Conservation (phyloP, 129 eudicot species). For the Mikania micrantha region DNA sequence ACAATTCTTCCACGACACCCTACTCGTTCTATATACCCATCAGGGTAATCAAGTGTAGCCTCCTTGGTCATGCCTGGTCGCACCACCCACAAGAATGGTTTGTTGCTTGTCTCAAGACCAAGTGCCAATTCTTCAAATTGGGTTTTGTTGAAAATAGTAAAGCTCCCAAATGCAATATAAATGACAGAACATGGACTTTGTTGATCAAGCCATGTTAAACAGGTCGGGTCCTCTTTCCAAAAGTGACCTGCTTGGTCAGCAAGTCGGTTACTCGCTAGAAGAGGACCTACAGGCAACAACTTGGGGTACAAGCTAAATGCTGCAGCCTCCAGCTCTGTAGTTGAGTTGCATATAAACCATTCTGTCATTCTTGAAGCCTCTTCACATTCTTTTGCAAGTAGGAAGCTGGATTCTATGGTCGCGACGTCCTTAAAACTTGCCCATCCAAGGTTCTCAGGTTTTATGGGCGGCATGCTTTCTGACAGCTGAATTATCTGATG, state of each 20-base stretch:
- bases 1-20: conserved; percentile 31
- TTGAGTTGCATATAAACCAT: conserved; percentile 41
- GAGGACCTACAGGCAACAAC: conserved; percentile 41
- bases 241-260: conserved; percentile 34
- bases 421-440: conserved; percentile 13
- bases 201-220: conserved; percentile 61
- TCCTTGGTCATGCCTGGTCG: conserved; percentile 33
- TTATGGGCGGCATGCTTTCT: conserved; percentile 31
- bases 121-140: conserved; percentile 49
- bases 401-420: conserved; percentile 9
- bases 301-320: conserved; percentile 29
- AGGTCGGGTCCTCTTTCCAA: conserved; percentile 48
- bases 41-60: conserved; percentile 8
- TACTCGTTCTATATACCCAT: conserved; percentile 35
- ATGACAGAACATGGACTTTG: conserved; percentile 38
- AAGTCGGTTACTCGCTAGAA: conserved; percentile 39
- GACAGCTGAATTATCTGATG: conserved; percentile 34
- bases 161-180: conserved; percentile 59
- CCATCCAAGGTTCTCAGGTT: conserved; percentile 29
- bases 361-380: conserved; percentile 18
- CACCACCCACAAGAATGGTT: conserved; percentile 60
- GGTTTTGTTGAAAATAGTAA: conserved; percentile 26
- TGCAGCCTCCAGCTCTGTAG: conserved; percentile 38
- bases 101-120: conserved; percentile 43
- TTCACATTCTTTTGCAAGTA: not conserved